Conservation (phyloP, 306 rosid species). For the Heteromeles arbutifolia region DNA sequence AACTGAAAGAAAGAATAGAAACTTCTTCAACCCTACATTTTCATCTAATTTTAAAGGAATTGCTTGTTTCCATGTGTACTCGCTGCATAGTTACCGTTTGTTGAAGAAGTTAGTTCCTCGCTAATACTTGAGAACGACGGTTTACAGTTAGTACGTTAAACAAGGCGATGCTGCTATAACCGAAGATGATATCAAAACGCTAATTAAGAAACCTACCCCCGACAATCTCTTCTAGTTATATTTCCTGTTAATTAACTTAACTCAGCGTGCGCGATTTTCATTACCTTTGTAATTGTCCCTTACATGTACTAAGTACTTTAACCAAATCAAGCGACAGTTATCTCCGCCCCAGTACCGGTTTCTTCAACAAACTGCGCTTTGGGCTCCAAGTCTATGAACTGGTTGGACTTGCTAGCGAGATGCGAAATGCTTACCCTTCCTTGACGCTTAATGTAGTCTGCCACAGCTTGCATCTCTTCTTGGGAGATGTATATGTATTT, state of each 20-base stretch:
- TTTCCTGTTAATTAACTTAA: background rate
- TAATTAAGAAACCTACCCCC: background rate
- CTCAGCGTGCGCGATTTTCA: background rate
- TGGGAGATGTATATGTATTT: slow-evolving; percentile 83
- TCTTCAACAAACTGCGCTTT: slow-evolving; percentile 62
- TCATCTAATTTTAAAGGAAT: background rate
- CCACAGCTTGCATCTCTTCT: slow-evolving; percentile 97
- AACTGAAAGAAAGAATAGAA: too few species aligned
- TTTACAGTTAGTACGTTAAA: too few species aligned
- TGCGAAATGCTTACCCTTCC: slow-evolving; percentile 95
- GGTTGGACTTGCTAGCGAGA: slow-evolving; percentile 93
- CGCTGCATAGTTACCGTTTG: background rate
- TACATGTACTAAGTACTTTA: background rate
- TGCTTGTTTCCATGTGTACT: background rate
- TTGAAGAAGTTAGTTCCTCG: background rate
- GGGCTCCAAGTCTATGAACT: slow-evolving; percentile 96
- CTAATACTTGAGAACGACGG: too few species aligned
- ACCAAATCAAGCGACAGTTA: slow-evolving; percentile 42
- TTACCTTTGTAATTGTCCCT: background rate
- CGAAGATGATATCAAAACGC: background rate
- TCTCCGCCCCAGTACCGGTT: slow-evolving; percentile 46
- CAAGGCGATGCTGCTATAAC: background rate
- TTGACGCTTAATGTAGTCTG: slow-evolving; percentile 75
- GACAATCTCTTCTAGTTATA: background rate
- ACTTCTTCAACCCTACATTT: too few species aligned